Base-by-base conservation (phyloP, 2,329 filamentous ascomycete species). In the Neofusicoccum sp. region DNA sequence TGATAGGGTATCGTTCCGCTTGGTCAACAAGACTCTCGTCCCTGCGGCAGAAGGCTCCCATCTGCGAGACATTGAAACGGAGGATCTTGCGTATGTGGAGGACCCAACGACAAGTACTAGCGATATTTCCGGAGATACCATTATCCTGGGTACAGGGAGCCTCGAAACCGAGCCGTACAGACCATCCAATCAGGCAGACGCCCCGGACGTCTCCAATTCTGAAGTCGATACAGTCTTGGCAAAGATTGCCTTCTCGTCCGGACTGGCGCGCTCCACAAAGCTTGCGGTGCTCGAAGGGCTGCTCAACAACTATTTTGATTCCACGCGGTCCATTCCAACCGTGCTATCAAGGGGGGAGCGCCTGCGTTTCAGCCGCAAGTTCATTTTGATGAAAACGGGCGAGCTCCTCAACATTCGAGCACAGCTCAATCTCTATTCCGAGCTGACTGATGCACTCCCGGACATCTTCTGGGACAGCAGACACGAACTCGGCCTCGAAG, bases 391-490 rank as follows among this genome's bases (percentile, higher is more conserved):
- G 68, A 97, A 97, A 78, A 98, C 95, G 0, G 95, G 95, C 65
- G 92, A 98, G 76, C 84, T 99, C 6, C 85, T 98, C 16, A 90
- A 89, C 71, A 87, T 98, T 58, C 89, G 95, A 50, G 94, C 94
- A 0, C 93, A 97, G 71, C 84, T 99, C 54, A 99, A 99, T 73
- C 89, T 98, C 69, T 98, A 98, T 80, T 96, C 92, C 1, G 95
- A 98, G 77, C 85, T 99, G 37, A 98, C 95, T 0, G 95, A 99
- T 78, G 92, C 91, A 16, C 84, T 98, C 16, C 95, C 95, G 0
- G 95, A 99, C 77, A 87, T 98, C 49, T 97, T 99, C 79, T 99
- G 95, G 95, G 95, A 99, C 76, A 90, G 86, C 69, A 86, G 88
- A 56, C 90, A 95, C 70, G 93, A 97, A 75, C 86, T 97, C 2